Base-by-base conservation (phyloP, 805 yeast genomes). In the Hanseniaspora nectarophila region DNA sequence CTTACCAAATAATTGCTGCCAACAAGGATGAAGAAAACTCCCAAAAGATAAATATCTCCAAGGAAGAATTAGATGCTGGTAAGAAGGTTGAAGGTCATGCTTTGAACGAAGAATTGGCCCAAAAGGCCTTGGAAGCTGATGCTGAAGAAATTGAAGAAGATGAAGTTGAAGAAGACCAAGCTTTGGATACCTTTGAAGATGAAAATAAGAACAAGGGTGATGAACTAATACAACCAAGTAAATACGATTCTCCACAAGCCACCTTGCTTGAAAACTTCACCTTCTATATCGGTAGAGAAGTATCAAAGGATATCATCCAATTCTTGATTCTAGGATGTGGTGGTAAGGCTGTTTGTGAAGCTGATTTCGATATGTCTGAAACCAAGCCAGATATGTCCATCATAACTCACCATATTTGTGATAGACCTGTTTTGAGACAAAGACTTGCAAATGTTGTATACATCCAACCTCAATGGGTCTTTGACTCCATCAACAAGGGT, bases 381-480 rank as follows among this genome's bases (percentile, higher is more conserved):
- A 57, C 61, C 15, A 73, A 74, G 48, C 70, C 82, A 56, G 82
- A 83, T 63, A 71, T 86, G 53, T 72, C 78, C 29, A 70, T 73
- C 47, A 78, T 92, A 46, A 92, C 98, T 15, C 98, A 92, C 67
- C 97, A 90, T 68, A 82, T 92, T 59, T 81, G 82, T 57, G 98
- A 92, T 68, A 81, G 98, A 68, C 97, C 98, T 29, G 81, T 80
- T 61, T 67, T 90, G 42, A 64, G 74, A 28, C 74, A 78, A 57
- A 85, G 81, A 64, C 86, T 88, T 42, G 83, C 87, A 55, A 96
- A 96, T 48, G 80, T 97, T 72, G 85, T 95, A 0, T 92, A 92
- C 63, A 67, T 90, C 45, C 98, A 92, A 70, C 98, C 98, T 18
- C 98, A 92, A 73, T 92, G 98, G 98, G 74, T 92, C 29, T 89